These are phyloP conservation scores for Coemansia sp. DNA, from an alignment of 192 early-diverging fungal species.

Conservation along the genomic window DNA sequence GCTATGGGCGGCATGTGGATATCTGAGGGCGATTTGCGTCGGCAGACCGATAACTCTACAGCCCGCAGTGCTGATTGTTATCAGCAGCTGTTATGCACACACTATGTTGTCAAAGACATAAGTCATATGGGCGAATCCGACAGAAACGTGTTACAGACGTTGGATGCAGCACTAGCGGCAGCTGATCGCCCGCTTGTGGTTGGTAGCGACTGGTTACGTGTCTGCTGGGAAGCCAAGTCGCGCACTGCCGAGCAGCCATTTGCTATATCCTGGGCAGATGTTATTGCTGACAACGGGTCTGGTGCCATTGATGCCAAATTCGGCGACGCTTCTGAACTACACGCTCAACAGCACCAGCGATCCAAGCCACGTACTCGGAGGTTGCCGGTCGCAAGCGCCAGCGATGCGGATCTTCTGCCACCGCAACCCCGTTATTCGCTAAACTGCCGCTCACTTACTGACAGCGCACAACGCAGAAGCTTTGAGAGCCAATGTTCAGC, in stretches of 20 bases:
- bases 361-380: neutral
- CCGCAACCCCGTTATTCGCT: conserved; percentile 16
- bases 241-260: conserved; percentile 11
- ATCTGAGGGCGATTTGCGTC: neutral
- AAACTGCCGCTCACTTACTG: neutral
- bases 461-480: neutral
- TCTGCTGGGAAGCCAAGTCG: conserved; percentile 20
- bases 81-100: conserved; percentile 14
- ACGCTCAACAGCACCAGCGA: neutral
- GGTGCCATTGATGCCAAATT: neutral
- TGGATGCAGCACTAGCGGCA: neutral
- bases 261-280: neutral
- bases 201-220: conserved; percentile 20
- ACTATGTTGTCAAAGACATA: conserved; percentile 30
- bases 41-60: neutral
- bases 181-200: conserved; percentile 3
- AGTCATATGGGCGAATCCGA: conserved; percentile 6
- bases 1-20: conserved; percentile 17
- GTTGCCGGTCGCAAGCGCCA: neutral
- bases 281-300: neutral
- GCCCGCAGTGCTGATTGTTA: neutral
- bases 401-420: conserved; percentile 2
- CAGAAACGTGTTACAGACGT: neutral
- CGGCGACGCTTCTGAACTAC: neutral
- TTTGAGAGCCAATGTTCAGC: neutral